Evolutionary conservation across 2,329 filamentous ascomycete genomes (phyloP).

Genomic region (Talaromyces sp.): DNA sequence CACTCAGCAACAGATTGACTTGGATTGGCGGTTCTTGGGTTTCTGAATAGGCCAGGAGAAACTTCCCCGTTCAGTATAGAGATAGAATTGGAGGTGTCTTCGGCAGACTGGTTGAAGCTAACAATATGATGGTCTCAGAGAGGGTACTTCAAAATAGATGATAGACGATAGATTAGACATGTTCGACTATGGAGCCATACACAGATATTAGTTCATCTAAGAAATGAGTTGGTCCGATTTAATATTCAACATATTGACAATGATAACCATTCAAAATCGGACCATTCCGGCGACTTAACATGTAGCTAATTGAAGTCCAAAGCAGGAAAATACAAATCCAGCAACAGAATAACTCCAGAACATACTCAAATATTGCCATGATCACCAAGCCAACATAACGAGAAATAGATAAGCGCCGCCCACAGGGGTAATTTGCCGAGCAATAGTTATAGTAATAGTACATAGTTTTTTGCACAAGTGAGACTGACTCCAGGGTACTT

Average conservation of each 20-base stretch:
- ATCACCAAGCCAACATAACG: neutral
- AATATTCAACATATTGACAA: neutral
- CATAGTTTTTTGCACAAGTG: conserved; percentile 1
- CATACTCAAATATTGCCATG: neutral
- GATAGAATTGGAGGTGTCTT: neutral
- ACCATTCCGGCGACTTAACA: neutral
- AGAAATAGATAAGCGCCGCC: neutral
- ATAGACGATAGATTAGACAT: neutral
- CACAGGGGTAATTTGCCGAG: neutral
- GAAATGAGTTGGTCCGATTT: neutral
- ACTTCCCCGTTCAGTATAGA: neutral
- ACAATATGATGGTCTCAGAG: neutral
- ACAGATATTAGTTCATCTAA: neutral
- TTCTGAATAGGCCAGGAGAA: neutral
- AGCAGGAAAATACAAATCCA: neutral
- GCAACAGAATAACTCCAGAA: neutral
- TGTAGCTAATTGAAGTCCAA: neutral
- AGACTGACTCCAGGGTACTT: conserved; percentile 3
- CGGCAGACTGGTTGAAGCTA: neutral
- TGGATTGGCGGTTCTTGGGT: conserved; percentile 5
- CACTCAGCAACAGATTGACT: conserved; percentile 1
- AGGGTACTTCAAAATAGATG: neutral
- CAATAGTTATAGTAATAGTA: neutral
- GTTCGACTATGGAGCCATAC: neutral
- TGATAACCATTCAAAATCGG: neutral